Base-by-base conservation (phyloP, 768 basidiomycete species). In the Mrakia frigida region DNA sequence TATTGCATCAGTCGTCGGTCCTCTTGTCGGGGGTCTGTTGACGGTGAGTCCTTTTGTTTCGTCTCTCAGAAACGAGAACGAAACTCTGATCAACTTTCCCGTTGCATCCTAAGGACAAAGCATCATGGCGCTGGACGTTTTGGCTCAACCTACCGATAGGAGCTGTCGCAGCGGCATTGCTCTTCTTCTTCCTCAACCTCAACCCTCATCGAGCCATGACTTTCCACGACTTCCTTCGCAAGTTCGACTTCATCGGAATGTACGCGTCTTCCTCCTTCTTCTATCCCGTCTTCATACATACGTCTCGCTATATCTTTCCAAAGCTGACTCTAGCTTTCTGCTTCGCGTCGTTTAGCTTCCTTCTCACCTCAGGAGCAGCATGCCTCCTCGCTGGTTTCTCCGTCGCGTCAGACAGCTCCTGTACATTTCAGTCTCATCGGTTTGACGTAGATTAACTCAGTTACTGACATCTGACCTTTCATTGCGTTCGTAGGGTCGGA, bases 241-340 rank as follows among this genome's bases (percentile, higher is more conserved):
- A 82, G 0, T 85, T 84, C 70, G 84, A 85, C 78, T 85, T 84
- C 74, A 59, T 84, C 67, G 85, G 85, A n/a, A 78, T 85, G 56
- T 56, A 11, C 6, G 56, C n/a, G 21, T 23, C 25, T 28, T n/a
- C 23, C 56, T 28, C 18, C 10, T 28, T 7, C 25, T 14, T 14
- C n/a, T n/a, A n/a, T n/a, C n/a, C n/a, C n/a, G n/a, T n/a, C n/a
- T n/a, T n/a, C n/a, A n/a, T n/a, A n/a, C n/a, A n/a, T 56, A 25
- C 56, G 23, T 56, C 56, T 41, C 39, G 11, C 43, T 53, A 25
- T 21, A 3, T 10, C 52, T n/a, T 18, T 25, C 10, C n/a, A 0
- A 7, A 56, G 28, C 56, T 53, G 52, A 53, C 52, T 25, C 56
- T 10, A 10, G 6, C 56, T 16, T 14, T 11, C 25, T 28, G n/a